Conservation (phyloP, 192 early-diverging fungal species). For the Podochytrium sp. region DNA sequence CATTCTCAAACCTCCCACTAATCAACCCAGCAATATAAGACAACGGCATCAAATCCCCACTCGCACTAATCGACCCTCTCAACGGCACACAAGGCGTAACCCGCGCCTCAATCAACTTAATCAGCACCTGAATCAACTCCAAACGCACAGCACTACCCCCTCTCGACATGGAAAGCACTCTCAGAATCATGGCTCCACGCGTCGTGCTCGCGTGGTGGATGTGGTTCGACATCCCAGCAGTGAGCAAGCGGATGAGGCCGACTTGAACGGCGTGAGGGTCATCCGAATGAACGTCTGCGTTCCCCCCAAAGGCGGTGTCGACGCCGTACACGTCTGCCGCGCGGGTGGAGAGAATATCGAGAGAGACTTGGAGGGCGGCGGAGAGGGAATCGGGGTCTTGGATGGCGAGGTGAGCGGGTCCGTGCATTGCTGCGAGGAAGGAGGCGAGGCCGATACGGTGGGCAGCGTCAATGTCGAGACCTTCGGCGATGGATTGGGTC, state of each 20-base stretch:
- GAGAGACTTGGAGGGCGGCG: not conserved
- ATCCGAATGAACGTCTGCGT: not conserved
- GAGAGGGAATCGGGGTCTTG: not conserved
- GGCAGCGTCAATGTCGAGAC: not conserved
- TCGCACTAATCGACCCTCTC: conserved; percentile 7
- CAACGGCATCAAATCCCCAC: conserved; percentile 23
- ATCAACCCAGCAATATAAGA: conserved; percentile 3
- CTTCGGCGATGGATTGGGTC: not conserved
- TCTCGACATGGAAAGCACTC: conserved; percentile 1
- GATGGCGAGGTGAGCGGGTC: not conserved
- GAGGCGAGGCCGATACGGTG: not conserved
- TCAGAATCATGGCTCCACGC: conserved; percentile 14
- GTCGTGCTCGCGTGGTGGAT: not conserved
- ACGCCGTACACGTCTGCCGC: conserved; percentile 2
- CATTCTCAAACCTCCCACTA: not conserved
- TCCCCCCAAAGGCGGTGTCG: conserved; percentile 9
- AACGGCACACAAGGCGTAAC: conserved; percentile 2
- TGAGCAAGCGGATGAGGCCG: conserved; percentile 1
- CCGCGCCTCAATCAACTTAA: conserved; percentile 1
- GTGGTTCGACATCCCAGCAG: conserved; percentile 3
- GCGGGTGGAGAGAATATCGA: not conserved
- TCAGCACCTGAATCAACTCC: not conserved
- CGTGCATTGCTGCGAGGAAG: not conserved
- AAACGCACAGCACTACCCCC: conserved; percentile 1
- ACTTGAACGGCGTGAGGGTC: conserved; percentile 5